Base-by-base conservation (phyloP, 306 rosid genomes). In the Chamaecrista fasciculata region DNA sequence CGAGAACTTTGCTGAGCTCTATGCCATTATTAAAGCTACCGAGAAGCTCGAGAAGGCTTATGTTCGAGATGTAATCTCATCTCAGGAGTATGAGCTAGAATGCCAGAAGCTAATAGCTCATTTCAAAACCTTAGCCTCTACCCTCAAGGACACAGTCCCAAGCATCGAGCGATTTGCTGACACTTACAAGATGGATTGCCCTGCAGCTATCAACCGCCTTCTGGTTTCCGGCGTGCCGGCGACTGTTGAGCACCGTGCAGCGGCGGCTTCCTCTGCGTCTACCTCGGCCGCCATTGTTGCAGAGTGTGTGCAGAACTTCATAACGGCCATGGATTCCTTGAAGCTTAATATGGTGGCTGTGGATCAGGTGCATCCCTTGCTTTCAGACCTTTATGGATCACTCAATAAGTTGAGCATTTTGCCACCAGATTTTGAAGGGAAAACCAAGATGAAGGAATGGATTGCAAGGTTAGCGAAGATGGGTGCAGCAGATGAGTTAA, bases 21-120 rank as follows among this genome's bases (percentile, higher is more conserved):
- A 83, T 65, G 97, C 98, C 69, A 94, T 94, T 57, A 90, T 94
- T 10, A 94, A 90, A 76, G 97, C 97, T 23, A 88, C 98, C 4
- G 97, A 94, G 85, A 94, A 93, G 83, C 97, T 90, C 36, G 98
- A 90, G 68, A 94, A 87, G 84, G 98, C 91, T 4, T 90, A 94
- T 71, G 67, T 94, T 61, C 88, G 98, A 3, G 98, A 94, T 57
- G 75, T 90, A 63, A 81, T 94, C 58, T 52, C 96, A 25, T 75
- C 98, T 0, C 76, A 90, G 16, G 98, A 85, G 26, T 94, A 94
- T 59, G 98, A 94, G 79, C 25, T 67, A 0, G 96, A 94, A 79
- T 94, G 97, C 78, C 87, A 82, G n/a, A 90, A 94, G 76, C 89
- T 90, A 25, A 94, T 94, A 34, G 97, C 97, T 33, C 98, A 94